Evolutionary conservation across 306 rosid genomes (phyloP).

Genomic region (Prunus davidiana): DNA sequence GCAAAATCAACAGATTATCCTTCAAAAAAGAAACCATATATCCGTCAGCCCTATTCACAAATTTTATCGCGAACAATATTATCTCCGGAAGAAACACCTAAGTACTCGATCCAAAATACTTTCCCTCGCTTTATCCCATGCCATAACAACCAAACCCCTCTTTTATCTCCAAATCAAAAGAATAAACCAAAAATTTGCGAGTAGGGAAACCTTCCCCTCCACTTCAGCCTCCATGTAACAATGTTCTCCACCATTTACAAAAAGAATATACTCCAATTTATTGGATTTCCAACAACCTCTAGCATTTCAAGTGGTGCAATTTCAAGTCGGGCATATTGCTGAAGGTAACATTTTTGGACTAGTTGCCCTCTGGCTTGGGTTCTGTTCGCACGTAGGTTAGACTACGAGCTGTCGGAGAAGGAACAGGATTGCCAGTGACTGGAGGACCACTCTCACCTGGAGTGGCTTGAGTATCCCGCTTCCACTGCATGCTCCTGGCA

Average conservation of each 20-base stretch:
- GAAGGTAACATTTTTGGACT: constrained; percentile 18
- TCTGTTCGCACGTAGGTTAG: constrained; percentile 85
- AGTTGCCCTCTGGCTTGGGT: constrained; percentile 65
- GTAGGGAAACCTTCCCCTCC: constrained; percentile 5
- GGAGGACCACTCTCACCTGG: constrained; percentile 46
- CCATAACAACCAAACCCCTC: background rate
- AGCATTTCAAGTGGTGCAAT: background rate
- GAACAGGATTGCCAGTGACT: constrained; percentile 23
- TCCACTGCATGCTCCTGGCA: constrained; percentile 94
- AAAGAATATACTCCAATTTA: constrained; percentile 22
- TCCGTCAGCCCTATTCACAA: constrained; percentile 2
- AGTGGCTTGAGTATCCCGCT: constrained; percentile 65
- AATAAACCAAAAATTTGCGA: background rate
- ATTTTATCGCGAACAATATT: background rate
- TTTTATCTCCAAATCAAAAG: constrained; percentile 7
- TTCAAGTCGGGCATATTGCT: background rate
- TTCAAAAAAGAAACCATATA: background rate
- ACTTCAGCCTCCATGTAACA: constrained; percentile 25
- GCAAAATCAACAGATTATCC: background rate
- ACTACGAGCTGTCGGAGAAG: constrained; percentile 52
- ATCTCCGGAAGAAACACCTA: background rate
- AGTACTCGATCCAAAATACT: background rate
- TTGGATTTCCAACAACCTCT: constrained; percentile 9
- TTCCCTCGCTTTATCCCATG: background rate
- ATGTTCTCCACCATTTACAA: constrained; percentile 47